These are phyloP conservation scores for Hypoxylon sp. DNA, from an alignment of 2,329 filamentous ascomycete species.

Conservation along the genomic window DNA sequence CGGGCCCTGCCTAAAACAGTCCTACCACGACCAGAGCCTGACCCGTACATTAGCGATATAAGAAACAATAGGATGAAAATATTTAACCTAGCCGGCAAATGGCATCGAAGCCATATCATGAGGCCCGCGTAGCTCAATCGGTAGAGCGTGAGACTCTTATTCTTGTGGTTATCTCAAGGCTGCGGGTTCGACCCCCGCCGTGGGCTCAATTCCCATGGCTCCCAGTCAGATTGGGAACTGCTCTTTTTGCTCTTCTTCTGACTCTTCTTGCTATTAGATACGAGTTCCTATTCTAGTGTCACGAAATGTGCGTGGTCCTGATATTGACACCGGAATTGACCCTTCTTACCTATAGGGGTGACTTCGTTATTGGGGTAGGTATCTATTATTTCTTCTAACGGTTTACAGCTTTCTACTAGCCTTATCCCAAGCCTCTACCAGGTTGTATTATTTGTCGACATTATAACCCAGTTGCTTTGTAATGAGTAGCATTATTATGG, in stretches of 20 bases:
- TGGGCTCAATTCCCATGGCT: constrained; percentile 32
- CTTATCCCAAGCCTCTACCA: too few relatives aligned
- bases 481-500: too few relatives aligned
- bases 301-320: too few relatives aligned
- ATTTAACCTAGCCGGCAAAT: background rate
- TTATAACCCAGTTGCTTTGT: too few relatives aligned
- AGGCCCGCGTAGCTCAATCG: constrained; percentile 63
- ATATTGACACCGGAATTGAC: too few relatives aligned
- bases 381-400: too few relatives aligned
- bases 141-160: constrained; percentile 77
- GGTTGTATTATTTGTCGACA: too few relatives aligned
- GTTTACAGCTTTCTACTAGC: too few relatives aligned
- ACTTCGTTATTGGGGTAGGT: too few relatives aligned
- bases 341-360: too few relatives aligned
- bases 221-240: constrained; percentile 15
- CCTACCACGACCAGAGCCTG: background rate
- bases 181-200: constrained; percentile 39
- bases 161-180: constrained; percentile 46
- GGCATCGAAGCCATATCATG: constrained; percentile 2
- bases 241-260: background rate
- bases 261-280: too few relatives aligned
- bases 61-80: background rate
- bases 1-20: background rate
- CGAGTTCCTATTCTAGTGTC: too few relatives aligned
- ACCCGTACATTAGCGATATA: background rate